Evolutionary conservation across 129 eudicot genomes (phyloP).

Genomic region (Lonicera japonica): DNA sequence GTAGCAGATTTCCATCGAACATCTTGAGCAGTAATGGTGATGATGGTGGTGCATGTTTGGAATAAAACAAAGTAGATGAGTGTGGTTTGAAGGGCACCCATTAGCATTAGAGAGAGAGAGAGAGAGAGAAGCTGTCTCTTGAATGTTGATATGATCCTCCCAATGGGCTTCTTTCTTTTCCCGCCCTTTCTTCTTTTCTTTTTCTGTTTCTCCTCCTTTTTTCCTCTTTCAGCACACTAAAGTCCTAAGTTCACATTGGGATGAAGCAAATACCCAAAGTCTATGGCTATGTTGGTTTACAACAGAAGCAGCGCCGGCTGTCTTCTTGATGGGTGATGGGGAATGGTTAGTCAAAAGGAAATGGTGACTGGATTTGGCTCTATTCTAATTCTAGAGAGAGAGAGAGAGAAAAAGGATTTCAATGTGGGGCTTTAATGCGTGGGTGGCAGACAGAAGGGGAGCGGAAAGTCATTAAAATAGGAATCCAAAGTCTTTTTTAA

Average conservation of each 20-base stretch:
- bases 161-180: neutral
- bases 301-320: too few relatives aligned
- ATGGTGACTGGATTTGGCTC: too few relatives aligned
- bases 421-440: neutral
- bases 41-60: neutral
- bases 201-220: neutral
- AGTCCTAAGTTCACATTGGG: neutral
- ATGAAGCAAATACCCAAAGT: neutral
- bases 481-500: constrained; percentile 2
- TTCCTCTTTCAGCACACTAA: neutral
- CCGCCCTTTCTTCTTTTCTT: constrained; percentile 4
- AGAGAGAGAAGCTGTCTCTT: neutral
- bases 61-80: constrained; percentile 12
- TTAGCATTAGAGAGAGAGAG: neutral
- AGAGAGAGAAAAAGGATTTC: neutral
- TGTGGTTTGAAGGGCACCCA: constrained; percentile 14
- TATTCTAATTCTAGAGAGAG: too few relatives aligned
- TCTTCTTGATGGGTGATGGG: too few relatives aligned
- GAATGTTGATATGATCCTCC: neutral
- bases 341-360: too few relatives aligned
- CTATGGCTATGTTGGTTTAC: too few relatives aligned
- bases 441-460: constrained; percentile 5
- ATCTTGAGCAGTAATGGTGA: neutral
- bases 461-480: constrained; percentile 1
- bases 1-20: constrained; percentile 34